Evolutionary conservation across 2,329 filamentous ascomycete species (phyloP).

Genomic region (Cercospora zeae-maydis): DNA sequence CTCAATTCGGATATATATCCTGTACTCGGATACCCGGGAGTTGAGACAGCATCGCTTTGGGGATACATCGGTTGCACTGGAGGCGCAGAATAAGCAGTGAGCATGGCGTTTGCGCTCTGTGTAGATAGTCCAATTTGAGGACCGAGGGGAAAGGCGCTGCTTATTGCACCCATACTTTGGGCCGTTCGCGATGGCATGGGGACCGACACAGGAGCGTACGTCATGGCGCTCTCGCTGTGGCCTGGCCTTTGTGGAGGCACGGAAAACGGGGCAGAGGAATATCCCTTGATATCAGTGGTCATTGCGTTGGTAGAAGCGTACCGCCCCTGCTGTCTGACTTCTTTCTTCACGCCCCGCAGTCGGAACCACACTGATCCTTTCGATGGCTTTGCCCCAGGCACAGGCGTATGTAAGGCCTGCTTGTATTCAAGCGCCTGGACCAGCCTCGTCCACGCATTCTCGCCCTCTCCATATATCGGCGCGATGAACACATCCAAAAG

Average conservation of each 20-base stretch:
- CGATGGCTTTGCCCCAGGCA: neutral
- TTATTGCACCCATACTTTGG: neutral
- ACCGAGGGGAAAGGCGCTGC: neutral
- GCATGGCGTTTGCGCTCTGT: neutral
- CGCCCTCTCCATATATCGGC: neutral
- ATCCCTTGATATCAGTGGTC: neutral
- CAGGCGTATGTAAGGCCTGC: neutral
- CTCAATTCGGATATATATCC: neutral
- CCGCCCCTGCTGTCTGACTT: neutral
- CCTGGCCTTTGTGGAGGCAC: neutral
- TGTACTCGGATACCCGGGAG: neutral
- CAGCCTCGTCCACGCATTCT: neutral
- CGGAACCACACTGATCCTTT: neutral
- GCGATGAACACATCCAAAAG: conserved; percentile 1
- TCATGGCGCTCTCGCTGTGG: neutral
- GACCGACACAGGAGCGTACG: neutral
- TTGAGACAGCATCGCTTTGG: neutral
- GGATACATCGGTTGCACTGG: neutral
- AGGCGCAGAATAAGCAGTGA: neutral
- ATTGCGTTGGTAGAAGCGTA: neutral
- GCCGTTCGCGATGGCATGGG: neutral
- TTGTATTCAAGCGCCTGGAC: neutral
- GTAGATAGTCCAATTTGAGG: neutral
- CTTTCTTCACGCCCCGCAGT: neutral
- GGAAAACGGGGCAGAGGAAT: neutral